Evolutionary conservation across 2,329 filamentous ascomycete genomes (phyloP).

Genomic region (Metarhizium anisopliae): DNA sequence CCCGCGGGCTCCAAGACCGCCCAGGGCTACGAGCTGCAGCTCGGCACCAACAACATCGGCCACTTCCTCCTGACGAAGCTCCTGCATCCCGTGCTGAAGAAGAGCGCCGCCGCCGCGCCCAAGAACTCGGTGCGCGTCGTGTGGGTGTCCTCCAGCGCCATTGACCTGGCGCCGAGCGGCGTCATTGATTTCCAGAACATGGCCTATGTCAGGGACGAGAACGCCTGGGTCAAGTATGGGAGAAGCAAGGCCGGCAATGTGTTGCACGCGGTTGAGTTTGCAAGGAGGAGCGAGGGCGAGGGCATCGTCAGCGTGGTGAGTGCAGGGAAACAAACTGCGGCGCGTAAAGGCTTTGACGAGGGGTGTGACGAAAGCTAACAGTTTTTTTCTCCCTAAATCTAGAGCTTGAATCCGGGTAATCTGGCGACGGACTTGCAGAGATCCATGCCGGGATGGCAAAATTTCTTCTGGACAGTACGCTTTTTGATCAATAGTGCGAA

Average conservation of each 20-base stretch:
- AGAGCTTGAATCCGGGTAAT: too few species aligned
- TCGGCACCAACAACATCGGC: not conserved
- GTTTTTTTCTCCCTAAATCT: too few species aligned
- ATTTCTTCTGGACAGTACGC: too few species aligned
- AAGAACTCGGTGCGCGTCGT: slow-evolving; percentile 10
- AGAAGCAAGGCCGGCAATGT: slow-evolving; percentile 23
- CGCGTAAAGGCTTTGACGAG: too few species aligned
- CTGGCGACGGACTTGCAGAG: too few species aligned
- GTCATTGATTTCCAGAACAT: slow-evolving; percentile 19
- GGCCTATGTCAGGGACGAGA: slow-evolving; percentile 6
- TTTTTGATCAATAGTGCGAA: too few species aligned
- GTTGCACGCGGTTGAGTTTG: slow-evolving; percentile 20
- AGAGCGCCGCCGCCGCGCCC: not conserved
- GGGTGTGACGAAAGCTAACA: too few species aligned
- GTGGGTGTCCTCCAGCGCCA: slow-evolving; percentile 23
- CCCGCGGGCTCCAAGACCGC: slow-evolving; percentile 29
- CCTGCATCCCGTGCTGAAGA: not conserved
- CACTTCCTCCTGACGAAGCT: not conserved
- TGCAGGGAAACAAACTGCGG: too few species aligned
- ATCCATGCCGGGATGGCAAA: too few species aligned
- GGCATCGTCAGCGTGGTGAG: slow-evolving; percentile 7
- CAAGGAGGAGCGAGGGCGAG: slow-evolving; percentile 17
- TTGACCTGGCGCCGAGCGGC: slow-evolving; percentile 14
- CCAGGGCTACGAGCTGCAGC: slow-evolving; percentile 31
- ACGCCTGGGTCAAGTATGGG: slow-evolving; percentile 17